Percentiles rank a stretch among this genome's conserved stretches.
phyloP scores from a whole-genome alignment of 148 eudicot species.

The Drosera capensis region DNA sequence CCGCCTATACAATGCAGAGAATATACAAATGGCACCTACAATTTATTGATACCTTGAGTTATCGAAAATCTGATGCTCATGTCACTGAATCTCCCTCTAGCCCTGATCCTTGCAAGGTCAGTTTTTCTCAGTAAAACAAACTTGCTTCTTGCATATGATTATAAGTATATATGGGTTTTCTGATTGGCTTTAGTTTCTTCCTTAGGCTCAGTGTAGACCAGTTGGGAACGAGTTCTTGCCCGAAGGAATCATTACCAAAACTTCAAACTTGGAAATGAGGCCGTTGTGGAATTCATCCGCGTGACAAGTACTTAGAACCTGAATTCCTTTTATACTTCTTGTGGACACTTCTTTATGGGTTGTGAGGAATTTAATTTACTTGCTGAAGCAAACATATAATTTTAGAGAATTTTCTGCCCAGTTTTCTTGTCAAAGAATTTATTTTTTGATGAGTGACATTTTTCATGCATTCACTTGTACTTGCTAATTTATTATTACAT shows the following conservation, averaged over 20 bases:
- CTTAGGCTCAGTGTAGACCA: constrained; percentile 48
- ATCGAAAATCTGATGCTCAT: constrained; percentile 7
- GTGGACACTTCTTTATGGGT: too few species aligned
- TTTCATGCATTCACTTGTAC: not conserved
- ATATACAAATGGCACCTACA: constrained; percentile 19
- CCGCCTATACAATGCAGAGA: constrained; percentile 23
- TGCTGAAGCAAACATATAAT: too few species aligned
- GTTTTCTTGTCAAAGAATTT: too few species aligned
- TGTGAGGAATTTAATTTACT: too few species aligned
- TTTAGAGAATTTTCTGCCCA: too few species aligned
- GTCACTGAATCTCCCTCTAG: too few species aligned
- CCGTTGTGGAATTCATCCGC: constrained; percentile 40
- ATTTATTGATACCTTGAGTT: constrained; percentile 9
- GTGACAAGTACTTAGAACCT: constrained; percentile 14
- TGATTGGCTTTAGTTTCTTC: constrained; percentile 5
- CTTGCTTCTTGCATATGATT: too few species aligned
- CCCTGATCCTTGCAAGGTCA: constrained; percentile 57
- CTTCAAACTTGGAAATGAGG: constrained; percentile 62
- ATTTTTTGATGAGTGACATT: too few species aligned
- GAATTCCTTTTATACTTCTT: not conserved
- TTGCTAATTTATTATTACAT: not conserved
- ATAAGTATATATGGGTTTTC: not conserved
- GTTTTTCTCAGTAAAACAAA: too few species aligned
- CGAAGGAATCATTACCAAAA: constrained; percentile 48
- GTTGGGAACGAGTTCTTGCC: constrained; percentile 62